Evolutionary conservation across 495 filamentous ascomycete species (phyloP).

Genomic region (Penicillium odoratum): DNA sequence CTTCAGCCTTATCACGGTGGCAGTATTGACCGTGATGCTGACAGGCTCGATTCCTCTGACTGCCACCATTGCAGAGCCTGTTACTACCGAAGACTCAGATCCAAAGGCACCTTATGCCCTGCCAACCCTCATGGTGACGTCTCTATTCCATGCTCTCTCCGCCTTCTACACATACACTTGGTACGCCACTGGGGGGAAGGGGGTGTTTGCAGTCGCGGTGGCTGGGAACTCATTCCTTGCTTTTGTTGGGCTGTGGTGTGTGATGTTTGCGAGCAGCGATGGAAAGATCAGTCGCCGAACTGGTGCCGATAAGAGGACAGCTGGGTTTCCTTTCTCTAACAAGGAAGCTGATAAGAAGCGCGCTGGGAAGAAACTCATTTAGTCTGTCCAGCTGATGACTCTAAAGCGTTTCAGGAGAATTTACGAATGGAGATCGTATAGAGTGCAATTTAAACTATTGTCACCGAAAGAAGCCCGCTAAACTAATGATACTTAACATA

Average conservation of each 20-base stretch:
- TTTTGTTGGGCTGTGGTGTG: slow-evolving; percentile 67
- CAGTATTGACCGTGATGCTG: slow-evolving; percentile 63
- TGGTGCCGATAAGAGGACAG: slow-evolving; percentile 75
- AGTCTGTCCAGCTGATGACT: background rate
- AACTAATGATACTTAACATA: too few species aligned
- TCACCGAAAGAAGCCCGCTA: too few species aligned
- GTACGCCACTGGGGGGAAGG: slow-evolving; percentile 54
- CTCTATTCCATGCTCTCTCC: slow-evolving; percentile 59
- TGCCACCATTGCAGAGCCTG: slow-evolving; percentile 42
- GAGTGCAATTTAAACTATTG: too few species aligned
- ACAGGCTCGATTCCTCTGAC: slow-evolving; percentile 76
- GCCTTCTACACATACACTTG: slow-evolving; percentile 70
- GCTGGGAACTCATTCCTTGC: slow-evolving; percentile 54
- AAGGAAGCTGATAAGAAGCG: slow-evolving; percentile 58
- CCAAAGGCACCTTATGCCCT: slow-evolving; percentile 68
- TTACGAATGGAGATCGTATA: background rate
- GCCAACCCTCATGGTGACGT: slow-evolving; percentile 65
- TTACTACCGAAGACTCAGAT: slow-evolving; percentile 47
- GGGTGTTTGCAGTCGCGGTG: slow-evolving; percentile 56
- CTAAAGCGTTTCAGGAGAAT: background rate
- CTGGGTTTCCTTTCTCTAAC: slow-evolving; percentile 71
- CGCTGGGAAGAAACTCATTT: slow-evolving; percentile 41
- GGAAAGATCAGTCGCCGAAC: slow-evolving; percentile 66
- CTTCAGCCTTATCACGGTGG: slow-evolving; percentile 64
- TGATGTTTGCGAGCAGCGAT: slow-evolving; percentile 68